Conservation (phyloP, 176 grass and related monocot species). For the maize (Zea mays) region Zm-B73-REFERENCE-NAM-5.0 NC_050102.1:144532501-144533000, state of each 20-base stretch:
- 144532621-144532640: no score
- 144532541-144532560: no score
- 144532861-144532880: background rate
- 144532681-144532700: no score
- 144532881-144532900: slow-evolving; percentile 21
- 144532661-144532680: no score
- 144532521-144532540: no score
- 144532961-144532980: slow-evolving; percentile 93
- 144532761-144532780: background rate
- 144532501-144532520: no score
- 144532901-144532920: slow-evolving; percentile 52
- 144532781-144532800: background rate
- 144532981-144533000: slow-evolving; percentile 85
- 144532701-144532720: slow-evolving; percentile 23
- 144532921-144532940: slow-evolving; percentile 88
- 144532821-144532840: background rate
- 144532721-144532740: background rate
- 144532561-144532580: no score
- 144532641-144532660: no score
- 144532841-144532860: background rate
- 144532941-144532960: slow-evolving; percentile 86
- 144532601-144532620: no score
- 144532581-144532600: no score
- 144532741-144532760: background rate
- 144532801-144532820: background rate